Evolutionary conservation across 495 filamentous ascomycete species (phyloP).

Genomic region (Gamarada debralockiae): DNA sequence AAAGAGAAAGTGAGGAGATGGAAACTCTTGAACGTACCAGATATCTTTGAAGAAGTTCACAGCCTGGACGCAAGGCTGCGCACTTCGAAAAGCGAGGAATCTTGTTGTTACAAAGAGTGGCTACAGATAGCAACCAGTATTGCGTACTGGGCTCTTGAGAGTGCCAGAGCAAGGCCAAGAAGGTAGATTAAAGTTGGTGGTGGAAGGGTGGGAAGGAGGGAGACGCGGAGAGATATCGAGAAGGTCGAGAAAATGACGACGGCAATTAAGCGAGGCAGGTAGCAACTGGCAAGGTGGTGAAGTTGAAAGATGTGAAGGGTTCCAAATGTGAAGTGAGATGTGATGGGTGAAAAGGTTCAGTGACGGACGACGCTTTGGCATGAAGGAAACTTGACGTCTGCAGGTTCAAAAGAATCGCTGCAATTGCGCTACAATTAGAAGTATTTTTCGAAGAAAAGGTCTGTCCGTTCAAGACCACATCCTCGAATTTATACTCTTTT

Average conservation of each 20-base stretch:
- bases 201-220: not conserved
- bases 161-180: not conserved
- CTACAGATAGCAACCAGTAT: not conserved
- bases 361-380: too few species aligned
- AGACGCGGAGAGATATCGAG: not conserved
- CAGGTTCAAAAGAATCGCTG: too few species aligned
- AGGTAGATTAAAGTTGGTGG: not conserved
- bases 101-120: too few species aligned
- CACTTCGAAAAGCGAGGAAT: too few species aligned
- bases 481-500: conserved; percentile 12
- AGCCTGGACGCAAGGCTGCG: not conserved
- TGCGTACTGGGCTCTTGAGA: not conserved
- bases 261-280: not conserved
- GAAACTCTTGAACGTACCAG: too few species aligned
- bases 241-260: too few species aligned
- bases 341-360: too few species aligned
- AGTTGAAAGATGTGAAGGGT: too few species aligned
- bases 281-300: not conserved
- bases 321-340: too few species aligned
- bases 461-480: not conserved
- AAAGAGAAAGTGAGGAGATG: too few species aligned
- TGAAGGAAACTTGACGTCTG: too few species aligned
- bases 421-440: too few species aligned
- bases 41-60: not conserved
- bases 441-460: not conserved